These are phyloP conservation scores for Avena eriantha DNA, from an alignment of 176 grass and related monocot species.

Conservation along the genomic window DNA sequence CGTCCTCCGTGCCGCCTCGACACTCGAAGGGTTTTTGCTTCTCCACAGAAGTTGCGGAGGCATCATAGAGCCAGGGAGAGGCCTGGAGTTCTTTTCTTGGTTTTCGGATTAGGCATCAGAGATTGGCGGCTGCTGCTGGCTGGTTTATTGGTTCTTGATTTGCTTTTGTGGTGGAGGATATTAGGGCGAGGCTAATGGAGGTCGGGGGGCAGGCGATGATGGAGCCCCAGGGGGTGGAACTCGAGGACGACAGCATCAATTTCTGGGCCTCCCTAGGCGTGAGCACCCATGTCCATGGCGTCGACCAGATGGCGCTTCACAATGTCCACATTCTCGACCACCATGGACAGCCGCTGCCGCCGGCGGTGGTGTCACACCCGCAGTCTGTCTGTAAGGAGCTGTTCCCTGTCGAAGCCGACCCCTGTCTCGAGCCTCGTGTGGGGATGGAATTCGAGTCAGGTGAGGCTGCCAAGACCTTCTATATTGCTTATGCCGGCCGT, in stretches of 20 bases:
- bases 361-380: slow-evolving; percentile 13
- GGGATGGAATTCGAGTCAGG: slow-evolving; percentile 97
- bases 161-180: slow-evolving; percentile 26
- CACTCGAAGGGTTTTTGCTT: not conserved
- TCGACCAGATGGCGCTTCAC: slow-evolving; percentile 70
- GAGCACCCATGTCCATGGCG: slow-evolving; percentile 69
- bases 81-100: slow-evolving; percentile 16
- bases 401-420: slow-evolving; percentile 55
- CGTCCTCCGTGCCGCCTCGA: not conserved
- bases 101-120: slow-evolving; percentile 21
- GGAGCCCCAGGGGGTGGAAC: slow-evolving; percentile 71
- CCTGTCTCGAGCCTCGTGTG: slow-evolving; percentile 66
- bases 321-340: slow-evolving; percentile 57
- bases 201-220: slow-evolving; percentile 48
- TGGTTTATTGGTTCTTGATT: slow-evolving; percentile 38
- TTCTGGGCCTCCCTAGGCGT: slow-evolving; percentile 93
- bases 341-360: slow-evolving; percentile 33
- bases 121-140: not conserved
- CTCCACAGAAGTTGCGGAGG: not conserved
- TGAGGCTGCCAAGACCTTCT: slow-evolving; percentile 94
- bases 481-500: slow-evolving; percentile 85
- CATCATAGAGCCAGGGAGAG: not conserved
- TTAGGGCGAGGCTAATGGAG: slow-evolving; percentile 45
- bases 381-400: slow-evolving; percentile 45
- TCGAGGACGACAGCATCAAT: slow-evolving; percentile 97